Conservation (phyloP, 2,329 filamentous ascomycete species). For the Trichoderma sp. region DNA sequence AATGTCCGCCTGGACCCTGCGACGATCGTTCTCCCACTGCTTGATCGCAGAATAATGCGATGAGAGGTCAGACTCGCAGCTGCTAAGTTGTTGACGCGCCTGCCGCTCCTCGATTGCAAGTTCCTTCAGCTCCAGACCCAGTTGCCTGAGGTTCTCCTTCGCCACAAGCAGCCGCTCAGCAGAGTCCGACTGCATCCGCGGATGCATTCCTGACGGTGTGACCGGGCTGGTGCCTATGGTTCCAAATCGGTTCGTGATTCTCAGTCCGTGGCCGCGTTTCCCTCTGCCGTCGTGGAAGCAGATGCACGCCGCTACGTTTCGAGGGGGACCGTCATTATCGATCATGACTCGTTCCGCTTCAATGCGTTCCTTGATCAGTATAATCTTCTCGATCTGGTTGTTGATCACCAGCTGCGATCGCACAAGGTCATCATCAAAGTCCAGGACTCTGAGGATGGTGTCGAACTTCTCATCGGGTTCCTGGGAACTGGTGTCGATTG, state of each 20-base stretch:
- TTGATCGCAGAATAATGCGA: conserved; percentile 46
- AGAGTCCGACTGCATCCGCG: conserved; percentile 80
- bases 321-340: conserved; percentile 56
- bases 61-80: conserved; percentile 49
- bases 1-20: conserved; percentile 63
- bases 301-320: conserved; percentile 74
- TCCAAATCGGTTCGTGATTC: conserved; percentile 52
- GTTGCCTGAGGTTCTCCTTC: conserved; percentile 53
- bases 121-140: conserved; percentile 57
- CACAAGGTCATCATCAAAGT: conserved; percentile 78
- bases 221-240: conserved; percentile 48
- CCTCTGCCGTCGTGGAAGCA: conserved; percentile 62
- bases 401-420: conserved; percentile 83
- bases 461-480: conserved; percentile 74
- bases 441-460: conserved; percentile 78
- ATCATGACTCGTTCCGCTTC: conserved; percentile 73
- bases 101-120: conserved; percentile 53
- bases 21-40: conserved; percentile 55
- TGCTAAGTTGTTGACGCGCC: conserved; percentile 52
- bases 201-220: conserved; percentile 52
- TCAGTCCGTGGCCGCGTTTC: conserved; percentile 59
- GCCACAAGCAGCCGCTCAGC: conserved; percentile 64
- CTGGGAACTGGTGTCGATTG: conserved; percentile 46
- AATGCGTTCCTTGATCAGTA: conserved; percentile 69
- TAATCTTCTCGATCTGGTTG: conserved; percentile 78